Conservation (phyloP, 2,329 filamentous ascomycete genomes). For the Paraphaeosphaeria sporulosa region DNA sequence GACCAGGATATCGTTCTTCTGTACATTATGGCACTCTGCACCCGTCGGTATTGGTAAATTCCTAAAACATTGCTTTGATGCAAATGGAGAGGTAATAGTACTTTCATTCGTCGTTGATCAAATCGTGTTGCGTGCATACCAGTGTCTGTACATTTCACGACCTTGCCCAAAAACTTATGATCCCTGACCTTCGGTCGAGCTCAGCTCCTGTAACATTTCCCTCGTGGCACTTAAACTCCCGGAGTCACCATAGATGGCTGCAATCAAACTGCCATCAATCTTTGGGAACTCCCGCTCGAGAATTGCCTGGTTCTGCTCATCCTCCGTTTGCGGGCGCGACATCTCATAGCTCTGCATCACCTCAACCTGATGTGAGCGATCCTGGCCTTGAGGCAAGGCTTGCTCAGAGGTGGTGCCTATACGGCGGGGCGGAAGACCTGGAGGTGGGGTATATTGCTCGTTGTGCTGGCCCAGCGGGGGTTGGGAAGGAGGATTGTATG, state of each 20-base stretch:
- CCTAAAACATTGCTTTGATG: too few relatives aligned
- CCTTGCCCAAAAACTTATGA: neutral
- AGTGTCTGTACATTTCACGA: neutral
- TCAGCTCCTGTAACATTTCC: constrained; percentile 54
- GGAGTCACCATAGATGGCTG: constrained; percentile 55
- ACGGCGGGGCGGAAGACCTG: constrained; percentile 38
- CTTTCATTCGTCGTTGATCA: too few relatives aligned
- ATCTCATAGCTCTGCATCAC: constrained; percentile 50
- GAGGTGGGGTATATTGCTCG: constrained; percentile 20
- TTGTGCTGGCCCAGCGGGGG: constrained; percentile 1
- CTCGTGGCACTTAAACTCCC: constrained; percentile 52
- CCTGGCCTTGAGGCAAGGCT: constrained; percentile 52
- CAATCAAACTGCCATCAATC: constrained; percentile 55
- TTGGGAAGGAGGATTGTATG: neutral
- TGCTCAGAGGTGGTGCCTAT: constrained; percentile 38
- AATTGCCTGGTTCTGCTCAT: constrained; percentile 52
- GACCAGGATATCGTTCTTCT: too few relatives aligned
- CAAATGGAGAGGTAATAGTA: too few relatives aligned
- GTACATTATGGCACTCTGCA: too few relatives aligned
- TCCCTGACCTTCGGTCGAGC: constrained; percentile 6
- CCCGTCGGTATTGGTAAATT: too few relatives aligned
- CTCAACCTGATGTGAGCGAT: constrained; percentile 53
- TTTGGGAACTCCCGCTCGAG: constrained; percentile 54
- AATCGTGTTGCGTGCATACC: neutral
- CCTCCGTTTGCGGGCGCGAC: constrained; percentile 40